Evolutionary conservation across 306 rosid genomes (phyloP).

Genomic region (Malus fusca): DNA sequence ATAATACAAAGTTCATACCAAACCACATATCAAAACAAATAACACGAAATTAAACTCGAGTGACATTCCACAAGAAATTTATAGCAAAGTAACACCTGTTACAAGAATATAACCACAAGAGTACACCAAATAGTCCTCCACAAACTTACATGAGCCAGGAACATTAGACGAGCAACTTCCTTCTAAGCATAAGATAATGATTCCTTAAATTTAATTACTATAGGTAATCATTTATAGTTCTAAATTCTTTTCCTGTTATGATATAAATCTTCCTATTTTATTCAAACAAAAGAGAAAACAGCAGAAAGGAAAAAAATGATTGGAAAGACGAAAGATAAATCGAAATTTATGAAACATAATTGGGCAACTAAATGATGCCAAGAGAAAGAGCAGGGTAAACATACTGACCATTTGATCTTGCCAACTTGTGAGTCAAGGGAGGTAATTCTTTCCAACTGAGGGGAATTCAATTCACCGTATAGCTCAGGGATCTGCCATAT

Average conservation of each 20-base stretch:
- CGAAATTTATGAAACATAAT: not conserved
- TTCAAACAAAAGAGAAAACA: not conserved
- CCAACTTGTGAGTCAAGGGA: conserved; percentile 59
- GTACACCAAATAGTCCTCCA: not conserved
- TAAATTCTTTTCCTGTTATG: no score
- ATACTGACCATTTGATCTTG: conserved; percentile 84
- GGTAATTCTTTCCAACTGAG: conserved; percentile 77
- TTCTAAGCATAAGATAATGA: not conserved
- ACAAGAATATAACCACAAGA: not conserved
- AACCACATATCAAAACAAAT: not conserved
- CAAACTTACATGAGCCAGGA: not conserved
- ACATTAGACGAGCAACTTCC: not conserved
- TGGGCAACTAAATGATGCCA: not conserved
- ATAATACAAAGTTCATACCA: not conserved
- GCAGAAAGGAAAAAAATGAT: not conserved
- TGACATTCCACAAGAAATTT: not conserved
- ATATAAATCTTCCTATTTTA: not conserved
- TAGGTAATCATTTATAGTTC: not conserved
- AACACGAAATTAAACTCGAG: not conserved
- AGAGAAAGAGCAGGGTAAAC: not conserved
- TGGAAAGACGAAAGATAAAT: not conserved
- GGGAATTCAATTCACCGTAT: conserved; percentile 89
- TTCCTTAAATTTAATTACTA: not conserved
- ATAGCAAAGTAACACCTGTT: not conserved
- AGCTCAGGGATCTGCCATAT: conserved; percentile 99